phyloP scores from a whole-genome alignment of 495 filamentous ascomycete genomes.

The Aspergillus homomorphus region DNA sequence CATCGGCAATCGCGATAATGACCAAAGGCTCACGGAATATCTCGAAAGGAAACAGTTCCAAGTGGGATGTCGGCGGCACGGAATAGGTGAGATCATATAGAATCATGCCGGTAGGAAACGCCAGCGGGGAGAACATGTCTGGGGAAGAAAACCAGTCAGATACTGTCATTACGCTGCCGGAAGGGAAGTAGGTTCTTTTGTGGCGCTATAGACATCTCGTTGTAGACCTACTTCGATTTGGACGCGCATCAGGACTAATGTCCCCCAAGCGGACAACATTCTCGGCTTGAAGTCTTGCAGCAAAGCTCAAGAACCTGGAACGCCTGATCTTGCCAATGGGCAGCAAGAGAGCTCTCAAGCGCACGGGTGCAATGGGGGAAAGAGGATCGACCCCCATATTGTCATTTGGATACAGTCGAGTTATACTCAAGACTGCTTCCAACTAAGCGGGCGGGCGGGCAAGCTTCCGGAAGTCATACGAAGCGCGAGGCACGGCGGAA shows the following conservation, averaged over 20 bases:
- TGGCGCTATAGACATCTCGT: neutral
- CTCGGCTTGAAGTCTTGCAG: slow-evolving; percentile 71
- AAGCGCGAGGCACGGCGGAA: slow-evolving; percentile 8
- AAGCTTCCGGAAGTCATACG: slow-evolving; percentile 27
- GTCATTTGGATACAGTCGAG: slow-evolving; percentile 38
- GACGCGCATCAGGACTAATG: slow-evolving; percentile 80
- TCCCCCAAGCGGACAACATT: slow-evolving; percentile 87
- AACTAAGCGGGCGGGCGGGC: slow-evolving; percentile 21
- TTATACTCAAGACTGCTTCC: slow-evolving; percentile 37
- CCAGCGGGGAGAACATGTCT: slow-evolving; percentile 95
- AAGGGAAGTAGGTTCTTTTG: neutral
- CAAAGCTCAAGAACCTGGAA: slow-evolving; percentile 74
- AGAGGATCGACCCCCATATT: slow-evolving; percentile 83
- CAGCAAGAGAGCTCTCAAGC: slow-evolving; percentile 76
- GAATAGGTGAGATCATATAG: slow-evolving; percentile 86
- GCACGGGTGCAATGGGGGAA: slow-evolving; percentile 83
- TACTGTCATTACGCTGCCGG: slow-evolving; percentile 17
- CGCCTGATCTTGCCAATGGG: slow-evolving; percentile 83
- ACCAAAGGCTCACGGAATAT: slow-evolving; percentile 75
- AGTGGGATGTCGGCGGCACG: slow-evolving; percentile 70
- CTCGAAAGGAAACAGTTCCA: slow-evolving; percentile 80
- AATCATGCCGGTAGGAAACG: slow-evolving; percentile 84
- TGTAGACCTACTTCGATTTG: slow-evolving; percentile 73
- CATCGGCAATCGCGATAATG: slow-evolving; percentile 76
- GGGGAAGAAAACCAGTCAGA: slow-evolving; percentile 24